Evolutionary conservation across 768 basidiomycete genomes (phyloP).

Genomic region (Tulasnella sp.): DNA sequence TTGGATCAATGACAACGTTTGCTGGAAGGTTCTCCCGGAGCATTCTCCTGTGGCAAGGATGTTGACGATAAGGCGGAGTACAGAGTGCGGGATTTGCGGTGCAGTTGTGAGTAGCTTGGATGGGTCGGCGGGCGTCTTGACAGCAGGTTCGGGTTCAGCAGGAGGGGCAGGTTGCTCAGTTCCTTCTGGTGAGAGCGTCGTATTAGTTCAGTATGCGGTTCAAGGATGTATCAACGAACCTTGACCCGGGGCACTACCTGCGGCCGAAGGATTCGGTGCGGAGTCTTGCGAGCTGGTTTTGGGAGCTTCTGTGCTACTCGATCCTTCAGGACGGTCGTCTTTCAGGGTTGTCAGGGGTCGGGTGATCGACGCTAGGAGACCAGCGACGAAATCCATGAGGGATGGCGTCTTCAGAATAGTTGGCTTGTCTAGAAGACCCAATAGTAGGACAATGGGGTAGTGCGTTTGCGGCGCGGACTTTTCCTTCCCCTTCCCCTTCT

Average conservation of each 20-base stretch:
- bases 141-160: conserved; percentile 17
- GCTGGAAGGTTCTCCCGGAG: conserved; percentile 89
- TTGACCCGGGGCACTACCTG: background rate
- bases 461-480: conserved; percentile 68
- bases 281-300: background rate
- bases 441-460: conserved; percentile 81
- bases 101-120: conserved; percentile 44
- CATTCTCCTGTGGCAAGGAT: conserved; percentile 97
- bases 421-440: conserved; percentile 78
- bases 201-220: background rate
- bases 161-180: no score
- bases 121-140: conserved; percentile 12
- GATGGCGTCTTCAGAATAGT: conserved; percentile 74
- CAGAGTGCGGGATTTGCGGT: conserved; percentile 72
- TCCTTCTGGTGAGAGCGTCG: no score
- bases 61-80: conserved; percentile 88
- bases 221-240: background rate
- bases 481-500: conserved; percentile 95
- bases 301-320: background rate
- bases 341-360: conserved; percentile 55
- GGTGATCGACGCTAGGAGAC: conserved; percentile 77
- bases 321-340: background rate
- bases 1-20: conserved; percentile 83
- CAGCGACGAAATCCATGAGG: conserved; percentile 87
- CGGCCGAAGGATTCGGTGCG: background rate